Evolutionary conservation across 208 protist species (phyloP).

Genomic region (Phytomonas sp.): DNA sequence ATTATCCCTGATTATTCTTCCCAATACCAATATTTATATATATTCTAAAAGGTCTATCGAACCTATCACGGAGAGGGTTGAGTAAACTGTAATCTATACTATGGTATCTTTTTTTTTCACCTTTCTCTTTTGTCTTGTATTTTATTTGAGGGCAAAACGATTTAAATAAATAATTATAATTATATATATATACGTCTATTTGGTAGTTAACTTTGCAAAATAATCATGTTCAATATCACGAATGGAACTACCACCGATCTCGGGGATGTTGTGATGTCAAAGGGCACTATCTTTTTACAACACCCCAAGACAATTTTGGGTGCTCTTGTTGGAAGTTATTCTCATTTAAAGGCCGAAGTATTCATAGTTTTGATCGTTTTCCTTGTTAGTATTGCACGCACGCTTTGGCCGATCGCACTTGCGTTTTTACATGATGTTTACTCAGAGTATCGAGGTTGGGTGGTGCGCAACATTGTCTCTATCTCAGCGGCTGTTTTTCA

Average conservation of each 20-base stretch:
- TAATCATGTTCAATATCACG: not conserved
- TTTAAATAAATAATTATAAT: not conserved
- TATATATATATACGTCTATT: conserved; percentile 6
- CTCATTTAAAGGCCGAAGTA: conserved; percentile 15
- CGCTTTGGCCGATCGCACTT: conserved; percentile 14
- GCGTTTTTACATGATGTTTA: conserved; percentile 8
- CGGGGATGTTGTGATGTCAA: not conserved
- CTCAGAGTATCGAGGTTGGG: not conserved
- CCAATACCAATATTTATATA: not conserved
- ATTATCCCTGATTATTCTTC: not conserved
- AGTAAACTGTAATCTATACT: not conserved
- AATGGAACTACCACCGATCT: not conserved
- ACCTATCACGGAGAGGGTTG: not conserved
- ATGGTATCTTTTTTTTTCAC: conserved; percentile 4
- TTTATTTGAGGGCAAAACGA: conserved; percentile 6
- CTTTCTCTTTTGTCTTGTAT: conserved; percentile 8
- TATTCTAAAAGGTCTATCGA: not conserved
- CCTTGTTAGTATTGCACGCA: conserved; percentile 17
- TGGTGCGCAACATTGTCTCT: conserved; percentile 20
- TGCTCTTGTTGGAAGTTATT: conserved; percentile 13
- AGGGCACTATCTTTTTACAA: not conserved
- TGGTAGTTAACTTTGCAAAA: not conserved
- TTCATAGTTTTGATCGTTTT: conserved; percentile 23
- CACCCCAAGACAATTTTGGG: conserved; percentile 1
- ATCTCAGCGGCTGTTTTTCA: conserved; percentile 13